Percentiles rank a stretch among this genome's conserved stretches.
phyloP scores from a whole-genome alignment of 2,329 filamentous ascomycete species.

The Penicillium sp. region DNA sequence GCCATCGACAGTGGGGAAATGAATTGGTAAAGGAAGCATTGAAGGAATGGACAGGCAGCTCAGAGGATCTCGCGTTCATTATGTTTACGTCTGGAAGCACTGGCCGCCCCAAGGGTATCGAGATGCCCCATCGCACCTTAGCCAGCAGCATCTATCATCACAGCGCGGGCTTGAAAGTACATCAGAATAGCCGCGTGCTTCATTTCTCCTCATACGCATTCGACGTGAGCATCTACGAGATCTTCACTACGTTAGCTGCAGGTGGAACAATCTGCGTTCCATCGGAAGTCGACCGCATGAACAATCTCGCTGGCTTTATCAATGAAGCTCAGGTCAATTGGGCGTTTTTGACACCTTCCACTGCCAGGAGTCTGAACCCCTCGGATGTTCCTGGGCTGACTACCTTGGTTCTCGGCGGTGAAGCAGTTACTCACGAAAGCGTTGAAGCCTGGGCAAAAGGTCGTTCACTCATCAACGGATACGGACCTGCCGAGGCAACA shows the following conservation, averaged over 20 bases:
- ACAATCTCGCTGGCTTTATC: not conserved
- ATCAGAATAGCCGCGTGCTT: no score
- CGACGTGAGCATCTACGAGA: constrained; percentile 1
- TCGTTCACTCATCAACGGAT: not conserved
- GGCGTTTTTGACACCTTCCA: not conserved
- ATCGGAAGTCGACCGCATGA: not conserved
- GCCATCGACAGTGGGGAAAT: no score
- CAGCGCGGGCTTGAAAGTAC: no score
- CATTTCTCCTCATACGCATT: not conserved
- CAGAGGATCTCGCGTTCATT: no score
- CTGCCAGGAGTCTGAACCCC: not conserved
- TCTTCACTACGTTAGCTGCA: not conserved
- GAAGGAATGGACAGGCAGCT: no score
- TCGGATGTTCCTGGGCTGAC: not conserved
- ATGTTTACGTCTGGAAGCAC: no score
- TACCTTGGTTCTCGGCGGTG: not conserved
- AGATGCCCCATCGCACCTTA: no score
- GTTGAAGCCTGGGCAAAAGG: not conserved
- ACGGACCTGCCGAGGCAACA: not conserved
- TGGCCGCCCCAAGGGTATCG: no score
- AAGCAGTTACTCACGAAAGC: not conserved
- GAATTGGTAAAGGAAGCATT: no score
- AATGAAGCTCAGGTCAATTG: not conserved
- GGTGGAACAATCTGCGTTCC: not conserved
- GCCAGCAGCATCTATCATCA: no score